phyloP scores from a whole-genome alignment of 371 early-diverging fungal species.

The Mucor piriformis region DNA sequence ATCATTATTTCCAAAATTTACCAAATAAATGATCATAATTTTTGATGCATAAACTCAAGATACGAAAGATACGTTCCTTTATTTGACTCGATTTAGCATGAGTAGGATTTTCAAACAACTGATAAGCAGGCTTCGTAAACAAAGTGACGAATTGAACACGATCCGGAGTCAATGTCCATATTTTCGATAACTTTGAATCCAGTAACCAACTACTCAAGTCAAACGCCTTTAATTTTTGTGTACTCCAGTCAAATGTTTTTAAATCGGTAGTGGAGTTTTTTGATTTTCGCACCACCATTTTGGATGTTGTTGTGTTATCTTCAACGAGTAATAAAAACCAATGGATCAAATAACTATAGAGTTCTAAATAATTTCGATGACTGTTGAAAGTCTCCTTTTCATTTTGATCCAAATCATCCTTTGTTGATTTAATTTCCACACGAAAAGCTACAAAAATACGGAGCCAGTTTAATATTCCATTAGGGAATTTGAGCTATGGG shows the following conservation, averaged over 20 bases:
- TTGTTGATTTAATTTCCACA: constrained; percentile 60
- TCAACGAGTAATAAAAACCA: constrained; percentile 74
- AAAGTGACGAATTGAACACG: constrained; percentile 79
- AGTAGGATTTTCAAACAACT: constrained; percentile 79
- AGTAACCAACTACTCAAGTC: constrained; percentile 60
- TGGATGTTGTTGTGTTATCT: constrained; percentile 45
- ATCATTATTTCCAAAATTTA: constrained; percentile 19
- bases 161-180: constrained; percentile 83
- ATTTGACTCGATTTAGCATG: constrained; percentile 62
- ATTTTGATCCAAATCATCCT: constrained; percentile 62
- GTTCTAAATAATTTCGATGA: constrained; percentile 68
- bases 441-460: constrained; percentile 53
- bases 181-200: constrained; percentile 68
- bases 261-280: constrained; percentile 30
- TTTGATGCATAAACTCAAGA: constrained; percentile 69
- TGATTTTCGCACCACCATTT: constrained; percentile 27
- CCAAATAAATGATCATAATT: constrained; percentile 78
- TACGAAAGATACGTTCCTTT: constrained; percentile 61
- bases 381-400: constrained; percentile 69
- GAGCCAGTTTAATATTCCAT: neutral
- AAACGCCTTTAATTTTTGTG: constrained; percentile 57
- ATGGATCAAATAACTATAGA: constrained; percentile 77
- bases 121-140: constrained; percentile 83
- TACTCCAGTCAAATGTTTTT: constrained; percentile 61
- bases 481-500: neutral